Evolutionary conservation across 345 rosid genomes (phyloP).

Genomic region (Lumnitzera racemosa): DNA sequence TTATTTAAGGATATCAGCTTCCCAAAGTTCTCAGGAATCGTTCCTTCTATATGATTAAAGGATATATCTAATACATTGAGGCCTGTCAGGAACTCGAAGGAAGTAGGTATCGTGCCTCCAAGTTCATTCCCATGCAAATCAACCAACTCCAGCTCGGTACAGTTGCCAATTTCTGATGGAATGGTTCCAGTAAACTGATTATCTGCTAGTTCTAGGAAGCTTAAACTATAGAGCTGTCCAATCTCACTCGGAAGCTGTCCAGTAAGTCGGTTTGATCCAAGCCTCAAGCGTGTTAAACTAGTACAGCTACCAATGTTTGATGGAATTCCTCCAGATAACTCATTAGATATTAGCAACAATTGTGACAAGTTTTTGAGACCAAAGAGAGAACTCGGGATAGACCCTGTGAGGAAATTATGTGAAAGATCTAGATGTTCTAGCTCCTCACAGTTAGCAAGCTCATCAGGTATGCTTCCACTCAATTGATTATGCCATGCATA

Average conservation of each 20-base stretch:
- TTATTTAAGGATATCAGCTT: conserved; percentile 51
- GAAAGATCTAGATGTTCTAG: conserved; percentile 66
- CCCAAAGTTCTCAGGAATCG: conserved; percentile 43
- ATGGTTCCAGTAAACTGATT: conserved; percentile 47
- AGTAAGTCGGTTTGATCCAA: conserved; percentile 45
- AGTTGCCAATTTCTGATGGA: conserved; percentile 47
- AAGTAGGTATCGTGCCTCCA: conserved; percentile 39
- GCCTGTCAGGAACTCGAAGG: conserved; percentile 33
- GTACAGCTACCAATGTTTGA: conserved; percentile 44
- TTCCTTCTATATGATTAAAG: conserved; percentile 32
- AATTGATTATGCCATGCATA: conserved; percentile 70
- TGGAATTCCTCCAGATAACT: conserved; percentile 49
- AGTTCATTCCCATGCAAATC: conserved; percentile 46
- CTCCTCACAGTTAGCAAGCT: conserved; percentile 42
- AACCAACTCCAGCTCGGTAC: conserved; percentile 51
- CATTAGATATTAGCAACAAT: conserved; percentile 51
- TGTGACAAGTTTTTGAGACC: conserved; percentile 45
- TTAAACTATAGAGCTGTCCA: conserved; percentile 33
- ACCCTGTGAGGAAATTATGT: conserved; percentile 48
- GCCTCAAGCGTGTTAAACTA: conserved; percentile 47
- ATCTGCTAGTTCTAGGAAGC: conserved; percentile 57
- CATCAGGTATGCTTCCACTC: conserved; percentile 45
- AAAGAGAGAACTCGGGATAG: conserved; percentile 52
- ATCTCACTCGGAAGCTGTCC: conserved; percentile 48
- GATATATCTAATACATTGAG: conserved; percentile 61